A percentile compares a stretch with the other conserved stretches of the same genome.
Conservation (phyloP, 345 rosid genomes). For the Citropsis articulata region DNA sequence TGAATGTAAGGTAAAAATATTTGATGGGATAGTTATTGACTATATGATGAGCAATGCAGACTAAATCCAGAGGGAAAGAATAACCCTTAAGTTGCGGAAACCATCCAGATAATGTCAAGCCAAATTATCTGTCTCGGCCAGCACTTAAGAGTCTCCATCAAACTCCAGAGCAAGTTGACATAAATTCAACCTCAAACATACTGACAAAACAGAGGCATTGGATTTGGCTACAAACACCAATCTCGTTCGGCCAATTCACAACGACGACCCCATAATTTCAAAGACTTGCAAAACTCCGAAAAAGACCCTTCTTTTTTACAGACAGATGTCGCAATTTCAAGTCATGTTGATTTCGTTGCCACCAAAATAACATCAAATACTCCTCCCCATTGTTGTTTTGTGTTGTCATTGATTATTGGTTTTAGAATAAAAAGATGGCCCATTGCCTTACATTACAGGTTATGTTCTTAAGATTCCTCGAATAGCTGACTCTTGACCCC, state of each 20-base stretch:
- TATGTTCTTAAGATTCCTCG: neutral
- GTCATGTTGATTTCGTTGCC: slow-evolving; percentile 4
- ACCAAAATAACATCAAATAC: neutral
- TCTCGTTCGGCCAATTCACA: neutral
- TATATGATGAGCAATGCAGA: too few species aligned
- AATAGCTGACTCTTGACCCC: neutral
- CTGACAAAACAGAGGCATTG: neutral
- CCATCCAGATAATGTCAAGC: neutral
- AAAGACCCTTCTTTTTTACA: neutral
- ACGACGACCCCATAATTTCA: neutral
- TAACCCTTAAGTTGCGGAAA: too few species aligned
- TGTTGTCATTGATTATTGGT: neutral
- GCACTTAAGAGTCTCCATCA: neutral
- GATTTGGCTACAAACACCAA: neutral
- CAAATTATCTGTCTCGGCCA: neutral
- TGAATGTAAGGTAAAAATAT: neutral
- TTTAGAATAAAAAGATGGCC: neutral
- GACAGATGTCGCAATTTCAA: neutral
- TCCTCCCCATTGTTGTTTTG: neutral
- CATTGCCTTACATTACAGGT: neutral
- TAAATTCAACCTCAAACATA: neutral
- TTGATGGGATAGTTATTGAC: too few species aligned
- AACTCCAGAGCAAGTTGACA: neutral
- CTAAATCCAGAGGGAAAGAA: too few species aligned
- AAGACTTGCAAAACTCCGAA: neutral